Conservation (phyloP, 768 basidiomycete species). For the Hortiboletus campestris region DNA sequence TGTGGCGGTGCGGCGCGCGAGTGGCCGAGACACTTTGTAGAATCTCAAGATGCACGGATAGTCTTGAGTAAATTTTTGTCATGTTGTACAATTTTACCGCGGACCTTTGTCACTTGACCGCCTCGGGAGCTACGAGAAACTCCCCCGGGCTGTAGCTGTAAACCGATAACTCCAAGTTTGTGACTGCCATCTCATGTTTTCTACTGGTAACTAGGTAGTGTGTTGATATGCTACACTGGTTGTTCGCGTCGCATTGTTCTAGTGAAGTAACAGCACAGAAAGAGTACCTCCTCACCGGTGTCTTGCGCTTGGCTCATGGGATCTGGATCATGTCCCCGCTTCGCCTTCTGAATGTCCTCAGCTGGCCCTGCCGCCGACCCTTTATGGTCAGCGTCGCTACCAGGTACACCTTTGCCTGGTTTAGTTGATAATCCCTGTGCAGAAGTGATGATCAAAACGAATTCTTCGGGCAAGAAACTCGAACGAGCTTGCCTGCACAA, state of each 20-base stretch:
- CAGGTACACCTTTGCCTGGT: not conserved
- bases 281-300: constrained; percentile 19
- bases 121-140: no score
- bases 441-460: not conserved
- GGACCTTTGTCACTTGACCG: constrained; percentile 1
- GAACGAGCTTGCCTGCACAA: constrained; percentile 15
- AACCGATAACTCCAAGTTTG: no score
- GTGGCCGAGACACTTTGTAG: no score
- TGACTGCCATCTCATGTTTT: not conserved
- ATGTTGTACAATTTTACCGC: constrained; percentile 15
- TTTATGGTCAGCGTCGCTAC: not conserved
- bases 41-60: not conserved
- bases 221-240: not conserved
- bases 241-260: constrained; percentile 17
- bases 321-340: constrained; percentile 1
- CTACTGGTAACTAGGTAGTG: not conserved
- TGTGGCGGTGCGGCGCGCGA: no score
- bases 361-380: not conserved
- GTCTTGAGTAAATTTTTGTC: not conserved
- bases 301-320: not conserved
- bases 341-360: not conserved
- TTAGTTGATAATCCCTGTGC: constrained; percentile 9
- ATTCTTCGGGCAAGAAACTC: not conserved
- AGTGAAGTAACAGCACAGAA: constrained; percentile 29
- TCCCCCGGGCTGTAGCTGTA: no score